Conservation (phyloP, 2,329 filamentous ascomycete species). For the Salinomyces thailandicus region DNA sequence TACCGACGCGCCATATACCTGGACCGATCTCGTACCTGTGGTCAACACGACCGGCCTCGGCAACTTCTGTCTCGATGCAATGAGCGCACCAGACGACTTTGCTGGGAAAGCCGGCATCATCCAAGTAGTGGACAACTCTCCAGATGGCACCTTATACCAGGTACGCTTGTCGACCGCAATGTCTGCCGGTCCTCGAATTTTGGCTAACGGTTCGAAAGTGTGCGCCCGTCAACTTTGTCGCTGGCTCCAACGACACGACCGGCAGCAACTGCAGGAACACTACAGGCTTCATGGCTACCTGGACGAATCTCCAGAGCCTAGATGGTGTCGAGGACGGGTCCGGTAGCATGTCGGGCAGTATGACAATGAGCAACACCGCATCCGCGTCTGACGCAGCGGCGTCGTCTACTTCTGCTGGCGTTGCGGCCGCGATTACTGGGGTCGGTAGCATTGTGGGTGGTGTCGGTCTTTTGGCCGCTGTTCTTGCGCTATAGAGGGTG, state of each 20-base stretch:
- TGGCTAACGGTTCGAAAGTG: conserved; percentile 12
- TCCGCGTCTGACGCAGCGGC: conserved; percentile 1
- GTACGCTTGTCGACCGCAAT: conserved; percentile 8
- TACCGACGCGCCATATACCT: conserved; percentile 22
- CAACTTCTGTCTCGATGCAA: conserved; percentile 18
- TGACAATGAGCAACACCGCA: neutral
- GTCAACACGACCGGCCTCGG: conserved; percentile 19
- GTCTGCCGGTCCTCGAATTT: neutral
- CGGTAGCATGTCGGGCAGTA: neutral
- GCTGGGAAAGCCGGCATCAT: conserved; percentile 20
- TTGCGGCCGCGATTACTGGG: conserved; percentile 5
- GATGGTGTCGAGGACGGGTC: conserved; percentile 1
- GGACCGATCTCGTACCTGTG: conserved; percentile 18
- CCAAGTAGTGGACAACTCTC: conserved; percentile 21
- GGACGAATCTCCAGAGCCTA: conserved; percentile 7
- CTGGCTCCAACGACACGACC: conserved; percentile 20
- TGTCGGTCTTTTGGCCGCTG: conserved; percentile 6
- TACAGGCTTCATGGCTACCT: conserved; percentile 18
- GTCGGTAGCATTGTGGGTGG: conserved; percentile 5
- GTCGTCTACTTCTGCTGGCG: conserved; percentile 4
- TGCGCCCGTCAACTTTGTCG: conserved; percentile 22
- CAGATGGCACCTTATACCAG: conserved; percentile 24
- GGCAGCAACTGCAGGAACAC: conserved; percentile 18
- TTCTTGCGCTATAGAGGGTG: conserved; percentile 5
- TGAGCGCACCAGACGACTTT: conserved; percentile 18